Evolutionary conservation across 495 filamentous ascomycete species (phyloP).

Genomic region (Penicillium maclennaniae): DNA sequence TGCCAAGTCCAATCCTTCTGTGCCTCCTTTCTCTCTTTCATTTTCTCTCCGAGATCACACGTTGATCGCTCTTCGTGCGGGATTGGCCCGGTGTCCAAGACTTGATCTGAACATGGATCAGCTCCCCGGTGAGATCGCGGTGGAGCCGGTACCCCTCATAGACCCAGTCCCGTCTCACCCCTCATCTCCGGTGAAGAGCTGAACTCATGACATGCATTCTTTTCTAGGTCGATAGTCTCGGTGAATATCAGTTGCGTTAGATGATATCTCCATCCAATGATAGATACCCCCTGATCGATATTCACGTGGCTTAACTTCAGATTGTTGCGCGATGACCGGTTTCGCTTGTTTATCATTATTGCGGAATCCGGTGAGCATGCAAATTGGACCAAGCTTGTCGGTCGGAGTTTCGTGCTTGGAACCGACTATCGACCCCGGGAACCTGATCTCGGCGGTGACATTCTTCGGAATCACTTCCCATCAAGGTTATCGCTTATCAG

Average conservation of each 20-base stretch:
- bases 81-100: slow-evolving; percentile 3
- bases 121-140: slow-evolving; percentile 17
- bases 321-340: background rate
- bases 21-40: background rate
- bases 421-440: background rate
- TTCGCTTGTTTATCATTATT: background rate
- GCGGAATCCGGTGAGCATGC: background rate
- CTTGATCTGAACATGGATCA: slow-evolving; percentile 2
- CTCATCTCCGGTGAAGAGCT: slow-evolving; percentile 22
- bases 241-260: slow-evolving; percentile 1
- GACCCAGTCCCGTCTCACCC: slow-evolving; percentile 3
- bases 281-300: background rate
- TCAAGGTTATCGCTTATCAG: no score
- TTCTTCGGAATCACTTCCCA: no score
- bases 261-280: slow-evolving; percentile 10
- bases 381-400: background rate
- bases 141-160: slow-evolving; percentile 14
- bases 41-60: background rate
- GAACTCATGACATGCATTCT: slow-evolving; percentile 15
- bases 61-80: background rate
- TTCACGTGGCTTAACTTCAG: background rate
- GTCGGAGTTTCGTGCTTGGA: background rate
- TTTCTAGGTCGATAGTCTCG: slow-evolving; percentile 4
- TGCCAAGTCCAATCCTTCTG: slow-evolving; percentile 7
- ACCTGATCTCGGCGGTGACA: no score